phyloP scores from a whole-genome alignment of 176 grass and related monocot species.

The Avena atlantica region DNA sequence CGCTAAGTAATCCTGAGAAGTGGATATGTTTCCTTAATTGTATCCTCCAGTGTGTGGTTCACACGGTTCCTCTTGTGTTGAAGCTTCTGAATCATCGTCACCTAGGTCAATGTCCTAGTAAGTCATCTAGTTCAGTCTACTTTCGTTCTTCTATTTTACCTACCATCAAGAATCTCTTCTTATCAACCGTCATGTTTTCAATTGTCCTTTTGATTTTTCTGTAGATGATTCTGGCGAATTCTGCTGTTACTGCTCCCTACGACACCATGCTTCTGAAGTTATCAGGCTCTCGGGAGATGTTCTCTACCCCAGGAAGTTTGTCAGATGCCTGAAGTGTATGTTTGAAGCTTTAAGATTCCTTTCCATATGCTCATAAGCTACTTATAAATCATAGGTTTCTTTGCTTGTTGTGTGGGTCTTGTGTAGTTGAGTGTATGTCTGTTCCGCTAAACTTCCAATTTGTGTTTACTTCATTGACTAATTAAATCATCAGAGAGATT shows the following conservation, averaged over 20 bases:
- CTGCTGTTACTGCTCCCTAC: slow-evolving; percentile 51
- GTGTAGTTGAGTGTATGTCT: not conserved
- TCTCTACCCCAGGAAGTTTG: slow-evolving; percentile 8
- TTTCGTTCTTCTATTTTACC: not conserved
- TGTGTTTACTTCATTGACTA: not conserved
- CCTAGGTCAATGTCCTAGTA: slow-evolving; percentile 42
- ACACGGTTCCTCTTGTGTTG: slow-evolving; percentile 56
- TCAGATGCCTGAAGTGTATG: slow-evolving; percentile 19
- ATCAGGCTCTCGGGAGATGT: slow-evolving; percentile 6
- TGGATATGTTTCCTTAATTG: slow-evolving; percentile 64
- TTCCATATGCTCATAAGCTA: not conserved
- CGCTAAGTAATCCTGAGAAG: slow-evolving; percentile 34
- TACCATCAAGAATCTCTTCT: slow-evolving; percentile 14
- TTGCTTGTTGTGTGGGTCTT: not conserved
- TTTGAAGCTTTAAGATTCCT: slow-evolving; percentile 11
- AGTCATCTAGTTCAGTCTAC: slow-evolving; percentile 9
- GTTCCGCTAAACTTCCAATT: not conserved
- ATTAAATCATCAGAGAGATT: slow-evolving; percentile 8
- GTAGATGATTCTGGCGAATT: slow-evolving; percentile 39
- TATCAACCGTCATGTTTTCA: not conserved
- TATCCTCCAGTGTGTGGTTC: slow-evolving; percentile 58
- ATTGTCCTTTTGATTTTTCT: not conserved
- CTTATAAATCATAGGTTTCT: not conserved
- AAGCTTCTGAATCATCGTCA: slow-evolving; percentile 47
- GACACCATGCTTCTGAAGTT: slow-evolving; percentile 28